Evolutionary conservation across 2,329 filamentous ascomycete species (phyloP).

Genomic region (Penicillium crustosum): DNA sequence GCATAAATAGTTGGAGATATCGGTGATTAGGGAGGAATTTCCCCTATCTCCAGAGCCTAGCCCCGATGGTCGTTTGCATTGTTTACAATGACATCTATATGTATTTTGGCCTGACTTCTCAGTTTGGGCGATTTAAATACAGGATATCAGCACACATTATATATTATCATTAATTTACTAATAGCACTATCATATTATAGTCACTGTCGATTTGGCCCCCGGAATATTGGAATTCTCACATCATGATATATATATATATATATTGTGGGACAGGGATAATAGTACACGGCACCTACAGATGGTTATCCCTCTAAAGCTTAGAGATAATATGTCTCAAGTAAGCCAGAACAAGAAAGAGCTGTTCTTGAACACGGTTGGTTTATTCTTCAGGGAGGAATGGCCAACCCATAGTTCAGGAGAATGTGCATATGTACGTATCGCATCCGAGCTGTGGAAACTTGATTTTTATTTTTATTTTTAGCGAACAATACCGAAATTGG

Average conservation of each 20-base stretch:
- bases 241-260: background rate
- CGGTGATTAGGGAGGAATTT: background rate
- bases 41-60: background rate
- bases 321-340: background rate
- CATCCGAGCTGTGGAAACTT: background rate
- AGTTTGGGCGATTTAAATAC: background rate
- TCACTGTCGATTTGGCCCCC: no score
- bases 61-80: background rate
- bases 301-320: background rate
- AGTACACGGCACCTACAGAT: no score
- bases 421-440: no score
- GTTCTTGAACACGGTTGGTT: background rate
- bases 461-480: background rate
- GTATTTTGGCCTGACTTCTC: no score
- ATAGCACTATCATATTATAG: no score
- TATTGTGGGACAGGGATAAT: background rate
- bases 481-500: no score
- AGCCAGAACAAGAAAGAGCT: background rate
- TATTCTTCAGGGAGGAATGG: background rate
- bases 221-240: no score
- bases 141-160: no score
- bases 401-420: no score
- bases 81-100: background rate
- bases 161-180: no score
- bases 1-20: background rate